phyloP scores from a whole-genome alignment of 345 rosid species.

The Kandelia obovata region DNA sequence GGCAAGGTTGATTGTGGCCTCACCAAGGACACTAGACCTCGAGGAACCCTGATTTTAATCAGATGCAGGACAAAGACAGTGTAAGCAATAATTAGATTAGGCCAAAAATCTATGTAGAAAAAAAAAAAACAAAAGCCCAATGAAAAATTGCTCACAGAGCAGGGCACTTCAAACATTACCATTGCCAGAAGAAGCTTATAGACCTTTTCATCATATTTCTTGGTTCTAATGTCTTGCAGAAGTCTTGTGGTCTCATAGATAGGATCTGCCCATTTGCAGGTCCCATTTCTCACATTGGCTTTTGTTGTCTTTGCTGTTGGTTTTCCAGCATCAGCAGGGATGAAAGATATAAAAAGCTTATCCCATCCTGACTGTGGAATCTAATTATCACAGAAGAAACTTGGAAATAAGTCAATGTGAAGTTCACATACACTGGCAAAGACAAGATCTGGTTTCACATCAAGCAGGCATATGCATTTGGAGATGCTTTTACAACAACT shows the following conservation, averaged over 20 bases:
- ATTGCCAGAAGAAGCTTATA: constrained; percentile 80
- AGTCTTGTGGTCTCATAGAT: constrained; percentile 95
- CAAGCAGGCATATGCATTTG: not conserved
- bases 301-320: constrained; percentile 88
- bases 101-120: not conserved
- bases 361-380: constrained; percentile 96
- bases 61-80: constrained; percentile 22
- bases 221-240: constrained; percentile 76
- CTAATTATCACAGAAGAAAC: constrained; percentile 33
- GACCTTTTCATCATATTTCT: constrained; percentile 73
- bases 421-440: constrained; percentile 1
- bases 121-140: not conserved
- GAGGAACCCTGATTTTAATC: constrained; percentile 71
- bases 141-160: constrained; percentile 11
- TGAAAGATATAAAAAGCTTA: constrained; percentile 81
- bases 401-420: constrained; percentile 11
- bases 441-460: constrained; percentile 4
- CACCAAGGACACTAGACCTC: constrained; percentile 86
- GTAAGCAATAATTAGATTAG: not conserved
- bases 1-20: constrained; percentile 86
- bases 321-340: constrained; percentile 91
- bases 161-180: constrained; percentile 42
- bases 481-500: not conserved
- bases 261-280: constrained; percentile 99
- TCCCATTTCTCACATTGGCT: constrained; percentile 92